phyloP scores from a whole-genome alignment of 139 green algal genomes.

The Chlorella vulgaris region DNA sequence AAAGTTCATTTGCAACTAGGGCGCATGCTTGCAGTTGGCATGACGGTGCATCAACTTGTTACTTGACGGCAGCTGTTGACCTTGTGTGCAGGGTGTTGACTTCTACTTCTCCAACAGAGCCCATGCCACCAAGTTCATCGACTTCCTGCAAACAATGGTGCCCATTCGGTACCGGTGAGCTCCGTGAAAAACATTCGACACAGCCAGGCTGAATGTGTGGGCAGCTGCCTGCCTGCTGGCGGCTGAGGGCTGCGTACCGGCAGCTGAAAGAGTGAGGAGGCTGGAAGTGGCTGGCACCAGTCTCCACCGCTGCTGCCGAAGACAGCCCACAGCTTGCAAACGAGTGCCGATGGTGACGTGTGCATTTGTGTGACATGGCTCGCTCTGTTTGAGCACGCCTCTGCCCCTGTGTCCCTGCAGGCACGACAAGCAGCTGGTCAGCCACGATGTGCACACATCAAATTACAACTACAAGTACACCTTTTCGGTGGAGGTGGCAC shows the following conservation, averaged over 20 bases:
- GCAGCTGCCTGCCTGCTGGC: background rate
- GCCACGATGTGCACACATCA: constrained; percentile 90
- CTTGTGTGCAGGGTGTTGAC: constrained; percentile 77
- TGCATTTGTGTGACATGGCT: no score
- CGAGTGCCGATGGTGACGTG: no score
- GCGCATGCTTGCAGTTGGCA: no score
- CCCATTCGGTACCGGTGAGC: constrained; percentile 38
- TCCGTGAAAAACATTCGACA: background rate
- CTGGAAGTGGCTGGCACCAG: no score
- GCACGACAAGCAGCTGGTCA: constrained; percentile 97
- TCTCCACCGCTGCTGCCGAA: no score
- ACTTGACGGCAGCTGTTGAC: no score
- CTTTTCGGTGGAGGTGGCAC: constrained; percentile 95
- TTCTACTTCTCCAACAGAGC: constrained; percentile 92
- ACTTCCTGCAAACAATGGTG: constrained; percentile 86
- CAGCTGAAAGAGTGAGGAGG: background rate
- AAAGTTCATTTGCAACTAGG: no score
- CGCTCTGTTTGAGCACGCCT: background rate
- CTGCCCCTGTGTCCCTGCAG: constrained; percentile 31
- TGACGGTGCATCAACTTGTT: no score
- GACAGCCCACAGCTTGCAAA: constrained; percentile 43
- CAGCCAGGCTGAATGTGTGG: no score
- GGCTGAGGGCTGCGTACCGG: background rate
- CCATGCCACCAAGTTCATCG: constrained; percentile 92
- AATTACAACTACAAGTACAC: constrained; percentile 99